Base-by-base conservation (phyloP, 805 yeast genomes). In the Isabelozyma gotoi region DNA sequence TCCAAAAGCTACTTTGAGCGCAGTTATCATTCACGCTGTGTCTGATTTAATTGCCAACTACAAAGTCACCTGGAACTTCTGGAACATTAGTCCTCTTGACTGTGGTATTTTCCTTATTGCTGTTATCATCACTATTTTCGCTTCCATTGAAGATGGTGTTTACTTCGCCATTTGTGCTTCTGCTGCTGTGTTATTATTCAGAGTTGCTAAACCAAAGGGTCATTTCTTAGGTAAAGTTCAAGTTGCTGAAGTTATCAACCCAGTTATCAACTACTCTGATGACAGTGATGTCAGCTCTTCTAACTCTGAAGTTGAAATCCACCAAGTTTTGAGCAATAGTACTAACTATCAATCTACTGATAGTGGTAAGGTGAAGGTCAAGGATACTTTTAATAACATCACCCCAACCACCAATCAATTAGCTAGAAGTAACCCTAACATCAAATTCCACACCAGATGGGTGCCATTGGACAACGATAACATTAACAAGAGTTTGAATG, bases 21-120 rank as follows among this genome's bases (percentile, higher is more conserved):
- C 97, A 2, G 81, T 91, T 50, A 91, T 91, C 51, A 91, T 91
- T 58, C 97, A 91, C 65, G 96, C 97, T 20, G 97, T 91, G 15
- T 78, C 88, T 41, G 97, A 90, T 65, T 77, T 91, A 63, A 65
- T 89, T 46, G 84, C 95, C 2, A 75, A 82, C 41, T 87, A 80
- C 62, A 76, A 74, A 52, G 78, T 84, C 19, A 77, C 90, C 7
- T 78, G 78, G 78, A 77, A 73, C 50, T 76, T 86, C 60, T 91
- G 88, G 84, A 76, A 73, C 50, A 77, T 85, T 44, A 68, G 81
- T 39, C 97, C 97, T 20, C 48, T 86, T 19, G 96, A 88, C 63
- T 78, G 76, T 56, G 72, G 82, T 18, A 84, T 88, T 42, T 88
- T 88, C 68, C 40, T 88, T 11, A 77, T 80, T 42, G 89, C 88